Base-by-base conservation (phyloP, 345 rosid genomes). In the Corchorus olitorius region DNA sequence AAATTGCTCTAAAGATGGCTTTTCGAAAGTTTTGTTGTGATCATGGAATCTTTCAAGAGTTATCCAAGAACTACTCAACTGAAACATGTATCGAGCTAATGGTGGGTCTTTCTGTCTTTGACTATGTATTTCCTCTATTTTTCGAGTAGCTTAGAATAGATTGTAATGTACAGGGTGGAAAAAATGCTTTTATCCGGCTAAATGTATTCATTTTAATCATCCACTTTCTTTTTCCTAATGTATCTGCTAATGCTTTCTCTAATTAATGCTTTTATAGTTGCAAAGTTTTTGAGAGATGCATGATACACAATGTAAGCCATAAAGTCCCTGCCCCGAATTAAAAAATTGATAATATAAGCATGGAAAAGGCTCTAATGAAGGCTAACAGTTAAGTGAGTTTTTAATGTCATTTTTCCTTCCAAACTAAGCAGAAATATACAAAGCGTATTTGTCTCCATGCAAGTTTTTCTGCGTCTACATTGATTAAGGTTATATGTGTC, bases 1-100 rank as follows among this genome's bases (percentile, higher is more conserved):
- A 96, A 88, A 91, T 96, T 81, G 93, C 97, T 76, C 86, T 96
- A 77, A 93, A 96, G 89, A 96, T 96, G 99, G 97, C 97, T 73
- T 96, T 93, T 81, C 94, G 97, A 69, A 91, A 86, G 83, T 96
- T 86, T 82, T 87, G 77, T 76, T 85, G 67, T 83, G 97, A 92
- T 79, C 86, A 86, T 83, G 88, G 78, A 74, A 80, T 83, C 64
- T 78, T 87, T 61, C 65, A 69, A 17, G 80, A 78, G 60, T 33
- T 65, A 80, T 60, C 34, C n/a, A 74, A 74, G 76, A 83, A 46
- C 78, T 37, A 72, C 48, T 74, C 81, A 65, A 74, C 73, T 81
- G 83, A 83, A 80, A 83, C 74, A 62, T 74, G 65, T 73, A 65
- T 85, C 39, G 83, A 82, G 52, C 83, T 96, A 56, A 89, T 89